These are phyloP conservation scores for Corinectria fuckeliana DNA, from an alignment of 2,329 filamentous ascomycete genomes.

Conservation along the genomic window DNA sequence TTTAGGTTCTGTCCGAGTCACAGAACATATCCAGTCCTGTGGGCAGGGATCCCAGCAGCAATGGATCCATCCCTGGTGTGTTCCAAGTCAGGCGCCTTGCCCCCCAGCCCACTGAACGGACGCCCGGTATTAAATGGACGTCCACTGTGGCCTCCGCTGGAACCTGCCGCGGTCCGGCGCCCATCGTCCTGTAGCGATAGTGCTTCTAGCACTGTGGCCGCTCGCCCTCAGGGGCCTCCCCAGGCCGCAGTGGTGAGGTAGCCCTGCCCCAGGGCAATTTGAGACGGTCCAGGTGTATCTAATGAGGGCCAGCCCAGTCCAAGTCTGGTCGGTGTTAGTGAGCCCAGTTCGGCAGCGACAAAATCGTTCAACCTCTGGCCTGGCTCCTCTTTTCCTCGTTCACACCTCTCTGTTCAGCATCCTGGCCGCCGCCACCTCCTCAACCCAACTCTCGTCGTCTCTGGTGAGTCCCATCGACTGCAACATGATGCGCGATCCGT, in stretches of 20 bases:
- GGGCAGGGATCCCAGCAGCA: constrained; percentile 11
- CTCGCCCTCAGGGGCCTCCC: not conserved
- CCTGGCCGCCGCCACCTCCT: constrained; percentile 44
- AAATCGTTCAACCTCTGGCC: constrained; percentile 49
- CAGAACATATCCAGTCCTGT: not conserved
- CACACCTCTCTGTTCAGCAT: constrained; percentile 49
- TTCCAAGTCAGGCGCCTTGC: constrained; percentile 2
- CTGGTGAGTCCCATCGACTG: constrained; percentile 47
- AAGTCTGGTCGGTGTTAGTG: constrained; percentile 34
- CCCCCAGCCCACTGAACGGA: not conserved
- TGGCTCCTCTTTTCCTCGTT: constrained; percentile 54
- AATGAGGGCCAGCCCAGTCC: constrained; percentile 16
- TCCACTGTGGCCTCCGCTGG: constrained; percentile 1
- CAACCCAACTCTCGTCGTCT: constrained; percentile 42
- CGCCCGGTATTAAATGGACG: too few relatives aligned
- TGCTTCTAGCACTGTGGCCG: constrained; percentile 2
- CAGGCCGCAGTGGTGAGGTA: not conserved
- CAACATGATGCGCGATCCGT: constrained; percentile 47
- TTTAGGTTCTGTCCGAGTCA: not conserved
- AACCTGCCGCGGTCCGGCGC: constrained; percentile 8
- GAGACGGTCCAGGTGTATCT: constrained; percentile 13
- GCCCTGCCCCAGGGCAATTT: constrained; percentile 16
- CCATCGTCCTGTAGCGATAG: constrained; percentile 9
- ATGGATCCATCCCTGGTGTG: constrained; percentile 11
- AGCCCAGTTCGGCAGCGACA: constrained; percentile 43